phyloP scores from a whole-genome alignment of 1,284 basidiomycete genomes.

The Ustilago lituana region DNA sequence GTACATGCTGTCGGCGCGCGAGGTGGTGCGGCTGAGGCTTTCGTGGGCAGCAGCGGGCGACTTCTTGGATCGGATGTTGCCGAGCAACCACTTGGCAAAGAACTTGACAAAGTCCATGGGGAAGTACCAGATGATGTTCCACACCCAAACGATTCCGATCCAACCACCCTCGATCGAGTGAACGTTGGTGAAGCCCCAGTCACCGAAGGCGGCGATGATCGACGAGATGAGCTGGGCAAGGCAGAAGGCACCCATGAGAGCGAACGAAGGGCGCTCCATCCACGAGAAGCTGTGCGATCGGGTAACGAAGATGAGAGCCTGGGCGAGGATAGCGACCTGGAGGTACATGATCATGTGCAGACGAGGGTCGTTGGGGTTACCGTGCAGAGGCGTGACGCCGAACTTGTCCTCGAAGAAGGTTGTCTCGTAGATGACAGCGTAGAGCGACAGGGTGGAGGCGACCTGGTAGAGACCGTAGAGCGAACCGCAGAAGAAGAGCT shows the following conservation, averaged over 20 bases:
- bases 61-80: conserved; percentile 68
- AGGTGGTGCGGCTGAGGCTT: conserved; percentile 87
- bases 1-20: conserved; percentile 91
- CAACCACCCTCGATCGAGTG: conserved; percentile 72
- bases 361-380: conserved; percentile 68
- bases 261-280: conserved; percentile 93
- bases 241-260: conserved; percentile 88
- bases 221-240: conserved; percentile 91
- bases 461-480: conserved; percentile 95
- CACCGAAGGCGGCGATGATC: conserved; percentile 89
- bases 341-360: conserved; percentile 79
- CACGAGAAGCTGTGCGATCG: conserved; percentile 97
- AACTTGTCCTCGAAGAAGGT: conserved; percentile 90
- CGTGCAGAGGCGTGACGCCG: conserved; percentile 72
- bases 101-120: conserved; percentile 97
- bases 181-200: conserved; percentile 68
- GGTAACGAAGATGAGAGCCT: conserved; percentile 95
- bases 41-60: conserved; percentile 70
- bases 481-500: conserved; percentile 94
- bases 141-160: conserved; percentile 89
- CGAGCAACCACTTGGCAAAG: conserved; percentile 77
- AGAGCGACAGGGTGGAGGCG: conserved; percentile 78
- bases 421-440: conserved; percentile 83
- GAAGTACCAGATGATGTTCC: conserved; percentile 89
- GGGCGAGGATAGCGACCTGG: conserved; percentile 96